Conservation (phyloP, 2,329 filamentous ascomycete genomes). For the Beauveria varroae region DNA sequence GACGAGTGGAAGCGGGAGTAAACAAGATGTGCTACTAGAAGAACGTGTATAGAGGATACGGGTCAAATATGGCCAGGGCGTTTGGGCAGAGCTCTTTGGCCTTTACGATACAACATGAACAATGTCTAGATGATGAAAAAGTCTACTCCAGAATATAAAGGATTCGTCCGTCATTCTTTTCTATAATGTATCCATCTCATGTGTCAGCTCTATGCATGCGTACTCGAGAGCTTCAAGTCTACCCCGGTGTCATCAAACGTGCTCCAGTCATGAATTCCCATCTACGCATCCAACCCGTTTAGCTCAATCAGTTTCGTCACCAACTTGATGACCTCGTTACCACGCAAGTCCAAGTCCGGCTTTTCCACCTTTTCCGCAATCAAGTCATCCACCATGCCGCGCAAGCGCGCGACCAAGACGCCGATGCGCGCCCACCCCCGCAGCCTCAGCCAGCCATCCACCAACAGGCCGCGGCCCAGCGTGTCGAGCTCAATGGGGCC, state of each 20-base stretch:
- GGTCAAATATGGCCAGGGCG: no score
- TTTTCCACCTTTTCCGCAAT: slow-evolving; percentile 76
- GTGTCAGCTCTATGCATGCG: no score
- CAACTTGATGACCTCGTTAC: slow-evolving; percentile 63
- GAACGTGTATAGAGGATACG: no score
- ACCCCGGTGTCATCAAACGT: no score
- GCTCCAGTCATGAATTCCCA: not conserved
- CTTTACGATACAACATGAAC: no score
- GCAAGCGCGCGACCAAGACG: slow-evolving; percentile 73
- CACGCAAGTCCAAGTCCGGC: slow-evolving; percentile 51
- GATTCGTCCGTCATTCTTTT: no score
- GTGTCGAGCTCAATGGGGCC: slow-evolving; percentile 83
- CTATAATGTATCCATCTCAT: no score
- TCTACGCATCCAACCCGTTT: slow-evolving; percentile 69
- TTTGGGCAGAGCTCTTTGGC: no score
- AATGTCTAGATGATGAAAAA: no score
- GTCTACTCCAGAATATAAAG: no score
- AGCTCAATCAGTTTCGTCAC: slow-evolving; percentile 80
- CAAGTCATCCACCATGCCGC: slow-evolving; percentile 79
- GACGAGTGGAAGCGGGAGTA: slow-evolving; percentile 63
- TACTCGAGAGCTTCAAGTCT: no score
- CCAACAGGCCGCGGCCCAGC: slow-evolving; percentile 73
- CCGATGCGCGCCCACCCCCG: slow-evolving; percentile 93
- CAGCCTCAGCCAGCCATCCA: slow-evolving; percentile 83
- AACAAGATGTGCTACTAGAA: slow-evolving; percentile 10